Percentiles rank a stretch among this genome's conserved stretches.
Conservation (phyloP, 1,284 basidiomycete species). For the Tilletiaria anomala region DNA sequence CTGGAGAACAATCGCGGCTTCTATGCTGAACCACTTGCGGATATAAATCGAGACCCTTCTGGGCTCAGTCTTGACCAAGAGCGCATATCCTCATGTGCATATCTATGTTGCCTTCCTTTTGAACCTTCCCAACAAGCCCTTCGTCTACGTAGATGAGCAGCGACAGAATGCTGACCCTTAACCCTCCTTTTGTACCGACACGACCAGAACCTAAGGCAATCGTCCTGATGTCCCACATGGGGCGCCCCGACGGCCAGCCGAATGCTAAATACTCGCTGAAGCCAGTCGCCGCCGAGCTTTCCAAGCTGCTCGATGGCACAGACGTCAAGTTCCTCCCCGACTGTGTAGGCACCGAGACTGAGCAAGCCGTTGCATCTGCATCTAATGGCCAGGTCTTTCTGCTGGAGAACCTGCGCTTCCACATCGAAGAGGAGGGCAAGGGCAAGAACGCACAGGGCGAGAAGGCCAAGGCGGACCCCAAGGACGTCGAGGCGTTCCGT, state of each 20-base stretch:
- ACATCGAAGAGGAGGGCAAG: conserved; percentile 93
- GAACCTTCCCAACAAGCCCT: too few relatives aligned
- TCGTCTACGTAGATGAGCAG: too few relatives aligned
- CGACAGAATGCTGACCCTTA: too few relatives aligned
- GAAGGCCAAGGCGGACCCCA: conserved; percentile 80
- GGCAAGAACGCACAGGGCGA: conserved; percentile 80
- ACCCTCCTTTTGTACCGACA: too few relatives aligned
- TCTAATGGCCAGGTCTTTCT: conserved; percentile 68
- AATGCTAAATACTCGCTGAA: conserved; percentile 80
- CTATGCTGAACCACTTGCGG: too few relatives aligned
- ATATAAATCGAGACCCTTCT: too few relatives aligned
- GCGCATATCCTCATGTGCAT: too few relatives aligned
- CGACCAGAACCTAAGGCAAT: conserved; percentile 69
- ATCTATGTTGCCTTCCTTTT: too few relatives aligned
- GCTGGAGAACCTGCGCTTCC: conserved; percentile 95
- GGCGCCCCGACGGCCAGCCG: conserved; percentile 84
- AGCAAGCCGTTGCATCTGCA: conserved; percentile 58
- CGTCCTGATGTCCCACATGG: conserved; percentile 94
- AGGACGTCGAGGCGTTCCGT: conserved; percentile 69
- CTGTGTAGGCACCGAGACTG: conserved; percentile 71
- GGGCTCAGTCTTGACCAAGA: too few relatives aligned
- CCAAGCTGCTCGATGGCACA: conserved; percentile 40
- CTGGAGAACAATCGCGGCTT: too few relatives aligned
- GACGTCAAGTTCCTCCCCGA: conserved; percentile 64
- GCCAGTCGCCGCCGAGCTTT: conserved; percentile 52